A percentile compares a stretch with the other conserved stretches of the same genome.
These are phyloP conservation scores for Incumbomyces delicatus DNA, from an alignment of 2,329 filamentous ascomycete species.

Conservation along the genomic window DNA sequence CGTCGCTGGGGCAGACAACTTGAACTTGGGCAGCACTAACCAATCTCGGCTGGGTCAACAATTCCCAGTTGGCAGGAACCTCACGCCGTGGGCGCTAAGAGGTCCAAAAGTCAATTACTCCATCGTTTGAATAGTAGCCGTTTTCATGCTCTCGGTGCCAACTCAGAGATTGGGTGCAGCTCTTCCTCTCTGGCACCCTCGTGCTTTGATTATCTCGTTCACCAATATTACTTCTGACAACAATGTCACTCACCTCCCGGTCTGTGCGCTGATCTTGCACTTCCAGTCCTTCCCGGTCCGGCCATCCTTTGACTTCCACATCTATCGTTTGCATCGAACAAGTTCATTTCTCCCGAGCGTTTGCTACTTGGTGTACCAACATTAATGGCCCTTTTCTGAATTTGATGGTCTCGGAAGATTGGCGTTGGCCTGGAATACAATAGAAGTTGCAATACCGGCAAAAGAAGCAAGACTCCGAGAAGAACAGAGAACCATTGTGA, in stretches of 20 bases:
- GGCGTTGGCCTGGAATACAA: no score
- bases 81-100: no score
- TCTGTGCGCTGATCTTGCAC: not conserved
- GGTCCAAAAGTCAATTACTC: not conserved
- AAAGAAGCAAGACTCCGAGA: not conserved
- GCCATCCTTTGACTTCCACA: not conserved
- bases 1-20: no score
- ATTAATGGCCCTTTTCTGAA: not conserved
- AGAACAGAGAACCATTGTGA: not conserved
- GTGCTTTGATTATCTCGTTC: not conserved
- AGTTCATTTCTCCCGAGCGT: not conserved
- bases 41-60: no score
- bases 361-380: not conserved
- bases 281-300: slow-evolving; percentile 2
- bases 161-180: no score
- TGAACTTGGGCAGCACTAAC: no score
- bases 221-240: not conserved
- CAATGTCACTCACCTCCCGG: not conserved
- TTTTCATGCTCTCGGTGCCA: not conserved
- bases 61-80: no score
- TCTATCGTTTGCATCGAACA: slow-evolving; percentile 5
- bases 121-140: not conserved
- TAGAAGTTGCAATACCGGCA: no score
- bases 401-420: no score
- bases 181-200: no score